Evolutionary conservation across 805 yeast genomes (phyloP).

Genomic region (Cyberlindnera amylophila): DNA sequence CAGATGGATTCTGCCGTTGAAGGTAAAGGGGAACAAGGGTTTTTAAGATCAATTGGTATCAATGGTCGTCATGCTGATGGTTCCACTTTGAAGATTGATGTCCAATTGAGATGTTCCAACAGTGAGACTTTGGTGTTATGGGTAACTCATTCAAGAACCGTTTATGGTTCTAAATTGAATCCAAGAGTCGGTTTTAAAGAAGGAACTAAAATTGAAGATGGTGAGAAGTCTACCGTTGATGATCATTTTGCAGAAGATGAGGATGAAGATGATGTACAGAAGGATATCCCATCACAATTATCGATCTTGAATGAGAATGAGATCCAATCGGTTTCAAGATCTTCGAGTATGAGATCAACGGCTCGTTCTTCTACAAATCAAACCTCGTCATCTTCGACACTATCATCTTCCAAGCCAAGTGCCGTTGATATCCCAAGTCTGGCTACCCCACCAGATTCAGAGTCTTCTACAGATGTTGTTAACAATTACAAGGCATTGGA

Average conservation of each 20-base stretch:
- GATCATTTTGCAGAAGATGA: conserved; percentile 22
- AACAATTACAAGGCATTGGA: conserved; percentile 18
- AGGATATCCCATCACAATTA: conserved; percentile 37
- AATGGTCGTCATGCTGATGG: conserved; percentile 73
- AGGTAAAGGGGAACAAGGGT: conserved; percentile 41
- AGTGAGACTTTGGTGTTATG: conserved; percentile 63
- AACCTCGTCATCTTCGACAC: conserved; percentile 15
- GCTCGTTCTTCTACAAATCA: conserved; percentile 14
- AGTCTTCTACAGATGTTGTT: conserved; percentile 12
- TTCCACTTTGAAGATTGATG: conserved; percentile 58
- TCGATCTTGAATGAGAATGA: conserved; percentile 37
- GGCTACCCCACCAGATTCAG: conserved; percentile 5
- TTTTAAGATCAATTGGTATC: conserved; percentile 65
- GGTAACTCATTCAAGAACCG: conserved; percentile 75
- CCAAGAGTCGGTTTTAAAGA: conserved; percentile 18
- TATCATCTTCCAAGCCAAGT: conserved; percentile 8
- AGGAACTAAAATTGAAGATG: conserved; percentile 7
- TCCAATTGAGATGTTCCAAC: conserved; percentile 72
- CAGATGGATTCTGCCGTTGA: conserved; percentile 40
- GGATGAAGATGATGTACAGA: conserved; percentile 28
- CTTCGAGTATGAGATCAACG: conserved; percentile 25
- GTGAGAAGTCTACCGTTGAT: neutral
- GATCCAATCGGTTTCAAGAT: conserved; percentile 25
- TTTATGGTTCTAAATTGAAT: conserved; percentile 20
- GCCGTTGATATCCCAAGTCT: conserved; percentile 7